Evolutionary conservation across 495 filamentous ascomycete species (phyloP).

Genomic region (Aspergillus carlsbadensis): DNA sequence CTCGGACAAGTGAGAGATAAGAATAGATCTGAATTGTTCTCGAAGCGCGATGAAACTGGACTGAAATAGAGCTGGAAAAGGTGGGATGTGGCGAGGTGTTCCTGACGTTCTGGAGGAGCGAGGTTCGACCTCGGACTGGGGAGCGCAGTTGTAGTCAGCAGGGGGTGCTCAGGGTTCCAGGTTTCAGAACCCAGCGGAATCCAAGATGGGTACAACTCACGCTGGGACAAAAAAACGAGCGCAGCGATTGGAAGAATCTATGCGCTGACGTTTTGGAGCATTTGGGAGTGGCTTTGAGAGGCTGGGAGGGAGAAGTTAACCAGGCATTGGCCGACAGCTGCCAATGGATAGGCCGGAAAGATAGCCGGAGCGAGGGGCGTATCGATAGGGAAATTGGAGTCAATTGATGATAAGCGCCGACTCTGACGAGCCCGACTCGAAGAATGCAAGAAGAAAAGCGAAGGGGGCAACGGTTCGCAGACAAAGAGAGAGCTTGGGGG

Average conservation of each 20-base stretch:
- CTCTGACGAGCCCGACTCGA: background rate
- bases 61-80: background rate
- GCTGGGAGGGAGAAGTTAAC: constrained; percentile 11
- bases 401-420: constrained; percentile 33
- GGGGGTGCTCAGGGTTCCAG: constrained; percentile 16
- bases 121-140: constrained; percentile 12
- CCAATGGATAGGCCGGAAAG: constrained; percentile 28
- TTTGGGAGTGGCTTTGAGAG: constrained; percentile 1
- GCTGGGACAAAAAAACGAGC: background rate
- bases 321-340: constrained; percentile 5
- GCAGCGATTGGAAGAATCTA: constrained; percentile 10
- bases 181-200: constrained; percentile 8
- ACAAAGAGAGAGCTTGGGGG: no score
- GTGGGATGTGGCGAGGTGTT: constrained; percentile 23
- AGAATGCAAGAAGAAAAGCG: constrained; percentile 5
- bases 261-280: constrained; percentile 8
- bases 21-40: background rate
- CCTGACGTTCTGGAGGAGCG: constrained; percentile 9
- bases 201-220: background rate
- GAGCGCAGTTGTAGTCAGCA: constrained; percentile 21
- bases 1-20: background rate
- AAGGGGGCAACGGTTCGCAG: constrained; percentile 3
- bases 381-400: constrained; percentile 16
- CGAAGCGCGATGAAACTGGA: background rate
- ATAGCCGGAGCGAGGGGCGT: constrained; percentile 33